A percentile compares a stretch with the other conserved stretches of the same genome.
Conservation (phyloP, 2,329 filamentous ascomycete species). For the Aspergillus ochraceus region DNA sequence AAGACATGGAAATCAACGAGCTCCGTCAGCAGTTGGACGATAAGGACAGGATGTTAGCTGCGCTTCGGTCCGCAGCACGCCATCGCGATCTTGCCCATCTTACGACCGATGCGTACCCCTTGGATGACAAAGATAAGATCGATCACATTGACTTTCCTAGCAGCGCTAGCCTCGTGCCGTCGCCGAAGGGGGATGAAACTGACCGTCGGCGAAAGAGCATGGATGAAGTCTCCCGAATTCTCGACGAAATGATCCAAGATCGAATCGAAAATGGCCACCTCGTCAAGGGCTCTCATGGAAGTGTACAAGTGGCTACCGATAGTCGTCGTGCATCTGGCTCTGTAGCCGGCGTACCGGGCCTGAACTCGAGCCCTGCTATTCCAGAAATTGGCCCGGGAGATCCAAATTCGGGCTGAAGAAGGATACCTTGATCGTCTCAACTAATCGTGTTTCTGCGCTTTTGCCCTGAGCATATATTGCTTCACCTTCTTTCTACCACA, state of each 20-base stretch:
- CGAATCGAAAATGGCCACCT: conserved; percentile 75
- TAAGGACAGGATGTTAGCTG: conserved; percentile 90
- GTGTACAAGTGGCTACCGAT: conserved; percentile 59
- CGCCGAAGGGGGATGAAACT: conserved; percentile 33
- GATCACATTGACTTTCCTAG: conserved; percentile 22
- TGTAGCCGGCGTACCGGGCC: conserved; percentile 23
- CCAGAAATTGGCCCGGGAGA: conserved; percentile 10
- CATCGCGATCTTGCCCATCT: conserved; percentile 80
- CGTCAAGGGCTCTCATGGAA: conserved; percentile 66
- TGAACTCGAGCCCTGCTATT: conserved; percentile 26
- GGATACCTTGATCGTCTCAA: conserved; percentile 12
- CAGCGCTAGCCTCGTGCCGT: conserved; percentile 22
- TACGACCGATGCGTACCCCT: conserved; percentile 36
- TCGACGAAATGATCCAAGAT: conserved; percentile 95
- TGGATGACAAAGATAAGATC: conserved; percentile 30
- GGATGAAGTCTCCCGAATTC: conserved; percentile 88
- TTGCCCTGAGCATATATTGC: not conserved
- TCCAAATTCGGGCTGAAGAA: not conserved
- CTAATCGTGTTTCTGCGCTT: conserved; percentile 1
- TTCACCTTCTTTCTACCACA: not conserved
- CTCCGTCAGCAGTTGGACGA: conserved; percentile 87
- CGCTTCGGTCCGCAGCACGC: conserved; percentile 78
- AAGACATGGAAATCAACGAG: conserved; percentile 88
- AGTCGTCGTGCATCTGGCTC: conserved; percentile 32
- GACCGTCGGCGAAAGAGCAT: conserved; percentile 63